These are phyloP conservation scores for Neoboletus magnificus DNA, from an alignment of 768 basidiomycete species.

Conservation along the genomic window DNA sequence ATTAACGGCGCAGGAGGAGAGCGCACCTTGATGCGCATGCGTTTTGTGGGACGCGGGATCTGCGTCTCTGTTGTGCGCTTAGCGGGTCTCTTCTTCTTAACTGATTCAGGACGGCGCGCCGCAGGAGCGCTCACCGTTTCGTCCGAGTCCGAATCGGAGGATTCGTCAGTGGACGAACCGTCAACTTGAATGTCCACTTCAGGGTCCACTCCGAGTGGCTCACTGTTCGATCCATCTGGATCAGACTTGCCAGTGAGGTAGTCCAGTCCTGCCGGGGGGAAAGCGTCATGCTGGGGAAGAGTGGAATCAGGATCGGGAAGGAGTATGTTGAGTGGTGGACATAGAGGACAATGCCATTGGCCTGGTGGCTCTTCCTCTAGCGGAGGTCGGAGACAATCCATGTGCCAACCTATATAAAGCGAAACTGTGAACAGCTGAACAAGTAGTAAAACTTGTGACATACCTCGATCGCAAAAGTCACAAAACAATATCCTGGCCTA, in stretches of 20 bases:
- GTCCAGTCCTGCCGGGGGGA: conserved; percentile 34
- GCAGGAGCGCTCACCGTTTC: conserved; percentile 15
- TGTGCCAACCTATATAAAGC: conserved; percentile 67
- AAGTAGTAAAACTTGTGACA: conserved; percentile 7
- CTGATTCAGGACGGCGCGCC: conserved; percentile 10
- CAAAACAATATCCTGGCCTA: conserved; percentile 85
- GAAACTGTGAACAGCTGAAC: conserved; percentile 2
- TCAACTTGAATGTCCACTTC: conserved; percentile 37
- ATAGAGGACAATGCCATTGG: conserved; percentile 72
- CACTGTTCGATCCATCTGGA: conserved; percentile 32
- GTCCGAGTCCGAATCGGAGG: conserved; percentile 31
- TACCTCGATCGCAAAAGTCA: conserved; percentile 91
- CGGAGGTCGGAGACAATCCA: conserved; percentile 74
- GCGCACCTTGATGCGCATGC: conserved; percentile 44
- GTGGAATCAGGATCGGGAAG: conserved; percentile 2
- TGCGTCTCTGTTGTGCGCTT: conserved; percentile 23
- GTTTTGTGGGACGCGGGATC: conserved; percentile 38
- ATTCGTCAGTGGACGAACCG: conserved; percentile 33
- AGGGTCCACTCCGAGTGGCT: conserved; percentile 17
- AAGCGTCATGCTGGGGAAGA: conserved; percentile 37
- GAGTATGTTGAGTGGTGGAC: conserved; percentile 37
- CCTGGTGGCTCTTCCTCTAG: conserved; percentile 70
- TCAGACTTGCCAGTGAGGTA: conserved; percentile 18
- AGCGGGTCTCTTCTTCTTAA: conserved; percentile 31
- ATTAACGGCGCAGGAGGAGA: conserved; percentile 35